Conservation (phyloP, 352 stramenopile genomes). For the Phytophthora pistaciae region DNA sequence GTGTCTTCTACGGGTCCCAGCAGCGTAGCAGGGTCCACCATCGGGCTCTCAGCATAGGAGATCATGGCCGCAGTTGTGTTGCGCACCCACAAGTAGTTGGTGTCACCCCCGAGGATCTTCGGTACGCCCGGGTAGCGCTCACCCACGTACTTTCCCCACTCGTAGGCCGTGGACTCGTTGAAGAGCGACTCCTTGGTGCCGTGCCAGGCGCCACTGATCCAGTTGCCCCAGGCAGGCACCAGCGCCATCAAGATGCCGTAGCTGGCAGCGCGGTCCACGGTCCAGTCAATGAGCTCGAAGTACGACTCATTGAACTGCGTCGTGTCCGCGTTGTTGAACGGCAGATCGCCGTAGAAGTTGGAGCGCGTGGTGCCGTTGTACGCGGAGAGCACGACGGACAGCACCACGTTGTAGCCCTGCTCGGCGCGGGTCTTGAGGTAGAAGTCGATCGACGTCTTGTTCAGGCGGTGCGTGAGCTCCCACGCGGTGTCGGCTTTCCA, state of each 20-base stretch:
- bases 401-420: conserved; percentile 37
- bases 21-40: conserved; percentile 10
- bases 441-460: conserved; percentile 43
- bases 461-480: conserved; percentile 33
- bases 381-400: conserved; percentile 34
- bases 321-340: conserved; percentile 38
- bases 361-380: conserved; percentile 28
- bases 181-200: conserved; percentile 15
- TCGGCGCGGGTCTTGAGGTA: conserved; percentile 36
- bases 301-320: conserved; percentile 34
- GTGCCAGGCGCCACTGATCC: conserved; percentile 32
- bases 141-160: conserved; percentile 29
- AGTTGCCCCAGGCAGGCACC: conserved; percentile 32
- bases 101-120: conserved; percentile 30
- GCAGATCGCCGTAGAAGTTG: conserved; percentile 39
- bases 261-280: conserved; percentile 25
- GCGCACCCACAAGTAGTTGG: conserved; percentile 26
- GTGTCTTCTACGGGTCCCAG: conserved; percentile 20
- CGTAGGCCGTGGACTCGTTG: conserved; percentile 29
- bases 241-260: conserved; percentile 30
- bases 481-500: conserved; percentile 38
- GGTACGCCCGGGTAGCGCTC: conserved; percentile 28
- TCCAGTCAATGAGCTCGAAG: conserved; percentile 37
- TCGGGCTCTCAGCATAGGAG: neutral
- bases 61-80: conserved; percentile 22